Conservation (phyloP, 2,329 filamentous ascomycete species). For the Drechmeria coniospora region DNA sequence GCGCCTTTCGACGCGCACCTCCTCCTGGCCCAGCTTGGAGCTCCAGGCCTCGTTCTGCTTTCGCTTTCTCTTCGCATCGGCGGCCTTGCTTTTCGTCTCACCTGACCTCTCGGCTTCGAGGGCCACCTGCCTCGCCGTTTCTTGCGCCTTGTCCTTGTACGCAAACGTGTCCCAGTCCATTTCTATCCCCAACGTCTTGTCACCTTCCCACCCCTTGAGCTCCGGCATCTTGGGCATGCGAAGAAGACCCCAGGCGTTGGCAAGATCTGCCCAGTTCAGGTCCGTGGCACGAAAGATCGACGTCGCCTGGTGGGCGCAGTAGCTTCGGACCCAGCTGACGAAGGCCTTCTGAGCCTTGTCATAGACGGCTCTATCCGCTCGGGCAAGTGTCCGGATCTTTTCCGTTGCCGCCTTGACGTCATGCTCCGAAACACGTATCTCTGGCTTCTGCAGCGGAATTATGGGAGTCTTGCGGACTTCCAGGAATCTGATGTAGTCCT, state of each 20-base stretch:
- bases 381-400: constrained; percentile 44
- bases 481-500: constrained; percentile 80
- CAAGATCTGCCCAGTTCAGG: constrained; percentile 73
- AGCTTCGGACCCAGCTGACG: constrained; percentile 83
- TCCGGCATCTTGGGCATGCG: constrained; percentile 91
- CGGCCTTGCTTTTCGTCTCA: constrained; percentile 20
- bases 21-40: constrained; percentile 50
- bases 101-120: constrained; percentile 32
- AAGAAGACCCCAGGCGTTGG: constrained; percentile 70
- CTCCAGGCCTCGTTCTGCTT: constrained; percentile 60
- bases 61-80: constrained; percentile 36
- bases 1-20: constrained; percentile 41
- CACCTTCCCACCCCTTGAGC: constrained; percentile 55
- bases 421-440: constrained; percentile 38
- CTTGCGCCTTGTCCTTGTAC: constrained; percentile 58
- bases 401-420: constrained; percentile 44
- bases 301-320: constrained; percentile 77
- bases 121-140: constrained; percentile 45
- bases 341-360: constrained; percentile 87
- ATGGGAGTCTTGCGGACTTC: constrained; percentile 80
- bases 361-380: constrained; percentile 43
- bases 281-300: constrained; percentile 79
- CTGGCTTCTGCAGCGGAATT: constrained; percentile 40
- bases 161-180: constrained; percentile 53
- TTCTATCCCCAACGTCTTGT: constrained; percentile 44